phyloP scores from a whole-genome alignment of 1,284 basidiomycete genomes.

The Singerocomus inundabilis region DNA sequence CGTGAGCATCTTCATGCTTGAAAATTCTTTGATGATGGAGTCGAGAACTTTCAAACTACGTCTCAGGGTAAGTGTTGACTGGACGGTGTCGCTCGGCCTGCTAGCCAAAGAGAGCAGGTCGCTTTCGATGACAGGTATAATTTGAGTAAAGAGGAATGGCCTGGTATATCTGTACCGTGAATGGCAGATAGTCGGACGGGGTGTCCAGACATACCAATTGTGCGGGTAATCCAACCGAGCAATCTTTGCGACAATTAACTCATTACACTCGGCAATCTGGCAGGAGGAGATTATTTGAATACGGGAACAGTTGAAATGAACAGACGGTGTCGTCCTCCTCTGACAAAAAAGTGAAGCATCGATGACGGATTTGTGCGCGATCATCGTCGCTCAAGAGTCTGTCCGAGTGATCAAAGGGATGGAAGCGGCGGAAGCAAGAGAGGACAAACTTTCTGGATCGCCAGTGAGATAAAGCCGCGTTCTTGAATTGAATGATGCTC shows the following conservation, averaged over 20 bases:
- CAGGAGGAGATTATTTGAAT: conserved; percentile 6
- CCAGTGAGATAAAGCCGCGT: conserved; percentile 66
- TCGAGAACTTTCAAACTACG: conserved; percentile 63
- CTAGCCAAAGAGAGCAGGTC: conserved; percentile 50
- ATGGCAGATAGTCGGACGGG: background rate
- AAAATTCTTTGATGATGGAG: conserved; percentile 65
- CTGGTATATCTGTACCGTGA: conserved; percentile 37
- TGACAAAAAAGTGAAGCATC: conserved; percentile 62
- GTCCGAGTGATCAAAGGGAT: conserved; percentile 15
- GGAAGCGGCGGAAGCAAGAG: conserved; percentile 1
- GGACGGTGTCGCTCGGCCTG: conserved; percentile 40
- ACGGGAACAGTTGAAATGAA: conserved; percentile 7
- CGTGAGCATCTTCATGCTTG: conserved; percentile 61
- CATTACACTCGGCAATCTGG: conserved; percentile 74
- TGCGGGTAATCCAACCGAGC: conserved; percentile 70
- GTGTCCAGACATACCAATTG: conserved; percentile 50
- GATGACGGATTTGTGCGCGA: conserved; percentile 53
- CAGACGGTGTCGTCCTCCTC: conserved; percentile 71
- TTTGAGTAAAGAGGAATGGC: conserved; percentile 59
- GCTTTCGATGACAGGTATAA: conserved; percentile 53
- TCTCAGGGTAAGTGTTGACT: conserved; percentile 52
- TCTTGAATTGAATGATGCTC: conserved; percentile 82
- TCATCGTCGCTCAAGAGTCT: conserved; percentile 69
- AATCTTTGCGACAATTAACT: conserved; percentile 66
- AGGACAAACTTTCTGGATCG: conserved; percentile 60